A percentile compares a stretch with the other conserved stretches of the same genome.
These are phyloP conservation scores for Lactarius tabidus DNA, from an alignment of 768 basidiomycete genomes.

Conservation along the genomic window DNA sequence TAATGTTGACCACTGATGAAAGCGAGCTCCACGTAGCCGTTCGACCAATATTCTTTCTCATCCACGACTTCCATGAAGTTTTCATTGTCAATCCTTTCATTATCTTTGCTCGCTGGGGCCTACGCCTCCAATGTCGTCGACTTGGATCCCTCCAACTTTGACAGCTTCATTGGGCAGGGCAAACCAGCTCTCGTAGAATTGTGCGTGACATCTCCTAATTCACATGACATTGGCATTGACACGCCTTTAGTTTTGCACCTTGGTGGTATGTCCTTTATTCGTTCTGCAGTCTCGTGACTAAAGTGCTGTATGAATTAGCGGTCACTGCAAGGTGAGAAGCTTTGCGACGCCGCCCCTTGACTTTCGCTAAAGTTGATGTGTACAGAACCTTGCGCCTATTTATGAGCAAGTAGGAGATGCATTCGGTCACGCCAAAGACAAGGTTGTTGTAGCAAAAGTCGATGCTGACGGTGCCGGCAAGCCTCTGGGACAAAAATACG, in stretches of 20 bases:
- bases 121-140: constrained; percentile 83
- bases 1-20: not conserved
- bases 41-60: not conserved
- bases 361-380: not conserved
- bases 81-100: constrained; percentile 50
- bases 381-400: constrained; percentile 77
- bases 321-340: constrained; percentile 74
- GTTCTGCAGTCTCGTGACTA: not conserved
- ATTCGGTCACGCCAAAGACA: constrained; percentile 72
- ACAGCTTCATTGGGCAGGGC: constrained; percentile 67
- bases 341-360: not conserved
- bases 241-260: constrained; percentile 62
- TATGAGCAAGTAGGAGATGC: constrained; percentile 90
- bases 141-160: constrained; percentile 70
- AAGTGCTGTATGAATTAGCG: constrained; percentile 39
- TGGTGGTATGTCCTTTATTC: constrained; percentile 65
- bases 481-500: constrained; percentile 70
- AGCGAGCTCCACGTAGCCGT: constrained; percentile 14
- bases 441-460: constrained; percentile 85
- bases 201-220: constrained; percentile 45
- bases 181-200: constrained; percentile 88
- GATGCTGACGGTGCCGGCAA: constrained; percentile 89
- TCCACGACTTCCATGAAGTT: constrained; percentile 50
- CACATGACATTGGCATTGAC: not conserved
- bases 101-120: constrained; percentile 52